phyloP scores from a whole-genome alignment of 495 filamentous ascomycete genomes.

The Podospora tetraspora region DNA sequence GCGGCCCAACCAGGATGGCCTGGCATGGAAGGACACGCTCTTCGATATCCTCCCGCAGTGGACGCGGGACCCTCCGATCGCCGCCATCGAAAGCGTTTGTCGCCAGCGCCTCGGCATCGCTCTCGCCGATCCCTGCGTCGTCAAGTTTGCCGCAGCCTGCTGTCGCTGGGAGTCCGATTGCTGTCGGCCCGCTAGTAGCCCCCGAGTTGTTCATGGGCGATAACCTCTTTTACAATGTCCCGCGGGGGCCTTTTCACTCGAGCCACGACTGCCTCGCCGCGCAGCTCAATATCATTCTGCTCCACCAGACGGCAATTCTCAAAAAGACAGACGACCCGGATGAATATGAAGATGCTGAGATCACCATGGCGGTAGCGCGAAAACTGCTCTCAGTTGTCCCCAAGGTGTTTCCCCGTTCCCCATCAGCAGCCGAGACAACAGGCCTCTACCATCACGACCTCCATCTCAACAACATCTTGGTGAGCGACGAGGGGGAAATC shows the following conservation, averaged over 20 bases:
- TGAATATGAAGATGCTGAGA: constrained; percentile 18
- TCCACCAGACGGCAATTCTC: constrained; percentile 9
- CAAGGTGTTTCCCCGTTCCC: constrained; percentile 16
- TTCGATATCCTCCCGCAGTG: constrained; percentile 2
- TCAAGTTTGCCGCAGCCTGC: constrained; percentile 16
- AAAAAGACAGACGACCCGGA: constrained; percentile 17
- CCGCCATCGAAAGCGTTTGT: constrained; percentile 16
- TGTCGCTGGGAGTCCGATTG: background rate
- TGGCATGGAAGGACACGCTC: background rate
- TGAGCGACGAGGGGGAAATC: constrained; percentile 38
- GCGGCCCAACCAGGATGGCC: constrained; percentile 5
- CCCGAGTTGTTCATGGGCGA: constrained; percentile 21
- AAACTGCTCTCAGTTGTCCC: constrained; percentile 17
- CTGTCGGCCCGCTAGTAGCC: constrained; percentile 14
- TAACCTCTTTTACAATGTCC: constrained; percentile 14
- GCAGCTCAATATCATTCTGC: constrained; percentile 11
- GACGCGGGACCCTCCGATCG: constrained; percentile 15
- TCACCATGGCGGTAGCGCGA: constrained; percentile 4
- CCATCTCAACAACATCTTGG: constrained; percentile 44
- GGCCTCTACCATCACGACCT: constrained; percentile 44
- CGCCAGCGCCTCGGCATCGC: constrained; percentile 12
- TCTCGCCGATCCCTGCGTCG: constrained; percentile 10
- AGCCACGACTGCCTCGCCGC: constrained; percentile 21
- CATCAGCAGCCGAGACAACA: constrained; percentile 23
- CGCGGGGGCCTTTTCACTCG: constrained; percentile 19